These are phyloP conservation scores for Jackrogersella minutella DNA, from an alignment of 495 filamentous ascomycete genomes.

Conservation along the genomic window DNA sequence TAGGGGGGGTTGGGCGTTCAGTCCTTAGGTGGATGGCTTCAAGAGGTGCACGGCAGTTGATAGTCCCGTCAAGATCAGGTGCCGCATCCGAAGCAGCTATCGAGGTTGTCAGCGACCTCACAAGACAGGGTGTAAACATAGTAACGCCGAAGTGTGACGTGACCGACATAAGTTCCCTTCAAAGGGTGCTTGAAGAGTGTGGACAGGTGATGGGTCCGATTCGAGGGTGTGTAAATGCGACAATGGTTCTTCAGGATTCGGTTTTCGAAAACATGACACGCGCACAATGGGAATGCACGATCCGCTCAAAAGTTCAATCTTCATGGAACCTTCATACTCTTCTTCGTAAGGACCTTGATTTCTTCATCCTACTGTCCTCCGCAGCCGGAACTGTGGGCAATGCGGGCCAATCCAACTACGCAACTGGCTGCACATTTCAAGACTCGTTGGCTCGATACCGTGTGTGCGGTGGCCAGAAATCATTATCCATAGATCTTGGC, in stretches of 20 bases:
- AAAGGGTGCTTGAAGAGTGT: conserved; percentile 19
- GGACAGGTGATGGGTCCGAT: conserved; percentile 53
- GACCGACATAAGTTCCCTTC: conserved; percentile 15
- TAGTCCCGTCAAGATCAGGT: conserved; percentile 44
- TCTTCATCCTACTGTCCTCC: conserved; percentile 50
- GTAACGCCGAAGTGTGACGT: conserved; percentile 50
- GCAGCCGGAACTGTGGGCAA: not conserved
- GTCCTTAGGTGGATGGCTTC: conserved; percentile 26
- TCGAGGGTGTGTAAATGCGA: conserved; percentile 55
- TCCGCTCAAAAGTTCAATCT: conserved; percentile 52
- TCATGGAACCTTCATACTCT: conserved; percentile 57
- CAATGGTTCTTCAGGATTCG: conserved; percentile 54
- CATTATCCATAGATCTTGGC: not conserved
- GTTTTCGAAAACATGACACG: conserved; percentile 54
- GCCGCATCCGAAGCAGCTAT: conserved; percentile 46
- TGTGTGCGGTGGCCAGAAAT: not conserved
- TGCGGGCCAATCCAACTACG: not conserved
- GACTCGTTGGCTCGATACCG: not conserved
- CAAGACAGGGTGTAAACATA: conserved; percentile 27
- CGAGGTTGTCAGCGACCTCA: conserved; percentile 39
- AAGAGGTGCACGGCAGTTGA: conserved; percentile 24
- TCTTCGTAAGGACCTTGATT: conserved; percentile 56
- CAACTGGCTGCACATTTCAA: not conserved
- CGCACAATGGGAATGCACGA: conserved; percentile 43
- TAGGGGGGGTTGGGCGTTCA: conserved; percentile 34